A percentile compares a stretch with the other conserved stretches of the same genome.
Evolutionary conservation across 176 grass and related monocot species (phyloP).

Genomic region (Avena atlantica): DNA sequence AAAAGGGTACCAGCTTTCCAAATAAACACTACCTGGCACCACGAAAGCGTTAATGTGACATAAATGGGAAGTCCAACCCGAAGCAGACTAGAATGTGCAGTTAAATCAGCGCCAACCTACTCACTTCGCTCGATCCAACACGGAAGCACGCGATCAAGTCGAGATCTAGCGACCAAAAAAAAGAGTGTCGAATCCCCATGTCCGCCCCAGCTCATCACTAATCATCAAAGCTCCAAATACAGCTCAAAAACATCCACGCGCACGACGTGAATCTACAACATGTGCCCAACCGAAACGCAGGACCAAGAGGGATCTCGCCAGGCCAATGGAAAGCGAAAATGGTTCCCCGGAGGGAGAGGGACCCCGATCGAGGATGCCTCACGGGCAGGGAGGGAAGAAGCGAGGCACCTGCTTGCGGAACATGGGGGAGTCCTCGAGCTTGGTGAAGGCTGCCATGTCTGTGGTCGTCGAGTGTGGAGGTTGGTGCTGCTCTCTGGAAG

Average conservation of each 20-base stretch:
- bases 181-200: neutral
- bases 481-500: constrained; percentile 35
- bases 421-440: constrained; percentile 99
- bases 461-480: constrained; percentile 20
- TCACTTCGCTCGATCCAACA: constrained; percentile 21
- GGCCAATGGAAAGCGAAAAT: neutral
- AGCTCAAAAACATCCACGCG: neutral
- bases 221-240: neutral
- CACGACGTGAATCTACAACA: neutral
- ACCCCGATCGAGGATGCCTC: constrained; percentile 18
- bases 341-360: neutral
- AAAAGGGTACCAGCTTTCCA: neutral
- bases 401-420: constrained; percentile 85
- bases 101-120: neutral
- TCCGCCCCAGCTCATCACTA: neutral
- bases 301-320: constrained; percentile 32
- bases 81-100: constrained; percentile 21
- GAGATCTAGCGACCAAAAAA: constrained; percentile 34
- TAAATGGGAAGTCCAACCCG: neutral
- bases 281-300: neutral
- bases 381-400: neutral
- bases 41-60: neutral
- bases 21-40: neutral
- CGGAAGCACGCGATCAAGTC: neutral
- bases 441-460: constrained; percentile 80